Conservation (phyloP, 768 basidiomycete species). For the Aureoboletus auriporus region DNA sequence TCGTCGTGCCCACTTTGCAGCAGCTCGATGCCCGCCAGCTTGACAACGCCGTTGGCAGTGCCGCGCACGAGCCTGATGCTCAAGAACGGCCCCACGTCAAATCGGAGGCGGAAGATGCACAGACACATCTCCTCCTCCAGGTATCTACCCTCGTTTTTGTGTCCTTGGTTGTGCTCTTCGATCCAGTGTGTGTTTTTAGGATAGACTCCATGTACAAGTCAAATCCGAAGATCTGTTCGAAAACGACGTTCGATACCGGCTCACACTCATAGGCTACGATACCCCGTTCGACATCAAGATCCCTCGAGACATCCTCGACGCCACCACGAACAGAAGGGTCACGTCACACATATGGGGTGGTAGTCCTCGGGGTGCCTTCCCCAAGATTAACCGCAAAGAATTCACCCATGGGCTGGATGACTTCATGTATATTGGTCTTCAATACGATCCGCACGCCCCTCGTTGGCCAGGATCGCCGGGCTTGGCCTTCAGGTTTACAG, state of each 20-base stretch:
- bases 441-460: conserved; percentile 8
- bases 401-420: conserved; percentile 12
- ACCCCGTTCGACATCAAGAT: conserved; percentile 6
- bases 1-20: conserved; percentile 6
- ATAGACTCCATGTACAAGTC: conserved; percentile 7
- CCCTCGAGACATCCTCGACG: conserved; percentile 3
- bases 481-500: conserved; percentile 6
- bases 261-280: conserved; percentile 2
- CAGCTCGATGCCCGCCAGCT: conserved; percentile 1
- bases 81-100: conserved; percentile 1
- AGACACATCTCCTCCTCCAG: conserved; percentile 3
- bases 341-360: conserved; percentile 10
- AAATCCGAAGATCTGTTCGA: conserved; percentile 3
- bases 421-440: conserved; percentile 10
- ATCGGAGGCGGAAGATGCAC: conserved; percentile 5
- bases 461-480: conserved; percentile 14
- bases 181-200: conserved; percentile 1
- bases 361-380: neutral
- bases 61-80: conserved; percentile 1
- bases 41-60: neutral
- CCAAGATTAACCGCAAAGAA: conserved; percentile 1
- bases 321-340: conserved; percentile 3
- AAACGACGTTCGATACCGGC: conserved; percentile 6
- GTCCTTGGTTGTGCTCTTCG: neutral
- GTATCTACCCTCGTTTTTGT: neutral